Base-by-base conservation (phyloP, 1,139 yeast species). In the Suhomyces taliae region DNA sequence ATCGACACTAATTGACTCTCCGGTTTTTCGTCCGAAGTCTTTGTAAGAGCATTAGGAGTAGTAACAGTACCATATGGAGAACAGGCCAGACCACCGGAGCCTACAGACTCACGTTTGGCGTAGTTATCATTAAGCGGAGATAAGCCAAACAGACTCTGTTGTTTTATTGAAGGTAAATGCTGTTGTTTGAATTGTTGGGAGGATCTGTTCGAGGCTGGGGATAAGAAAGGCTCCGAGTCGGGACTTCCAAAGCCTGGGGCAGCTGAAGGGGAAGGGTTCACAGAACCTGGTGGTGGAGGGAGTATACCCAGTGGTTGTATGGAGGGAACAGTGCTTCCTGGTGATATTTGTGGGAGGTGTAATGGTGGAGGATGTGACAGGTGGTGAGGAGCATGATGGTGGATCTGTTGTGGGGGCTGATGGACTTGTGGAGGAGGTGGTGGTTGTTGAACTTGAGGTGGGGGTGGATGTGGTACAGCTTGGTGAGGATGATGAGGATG, bases 1-100 rank as follows among this genome's bases (percentile, higher is more conserved):
- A 72, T 66, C 6, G 68, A 54, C 7, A 69, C 68, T 12, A 47
- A 40, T 29, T 27, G 29, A 10, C 7, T 10, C 10, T 36, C 37
- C 4, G 11, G 37, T 6, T 29, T 29, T 29, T 29, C 32, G n/a
- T 29, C 32, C 5, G 9, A 9, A 9, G n/a, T 29, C 9, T 7
- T 9, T 4, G 7, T 29, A 29, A 29, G 32, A 9, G 32, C 32
- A 29, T 29, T 29, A 6, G 32, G n/a, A 11, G 32, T 29, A 9
- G 7, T 9, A 9, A 11, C 7, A 11, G 32, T 5, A 29, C 24
- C 24, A 6, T 29, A 11, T 9, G 32, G 32, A 29, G 32, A 29
- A 4, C 11, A 2, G 2, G n/a, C 7, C 32, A 29, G 32, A 11
- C 32, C 32, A 11, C 32, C n/a, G 32, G 32, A 29, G n/a, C 32